Base-by-base conservation (phyloP, 2,329 filamentous ascomycete species). In the Alternaria conjuncta region DNA sequence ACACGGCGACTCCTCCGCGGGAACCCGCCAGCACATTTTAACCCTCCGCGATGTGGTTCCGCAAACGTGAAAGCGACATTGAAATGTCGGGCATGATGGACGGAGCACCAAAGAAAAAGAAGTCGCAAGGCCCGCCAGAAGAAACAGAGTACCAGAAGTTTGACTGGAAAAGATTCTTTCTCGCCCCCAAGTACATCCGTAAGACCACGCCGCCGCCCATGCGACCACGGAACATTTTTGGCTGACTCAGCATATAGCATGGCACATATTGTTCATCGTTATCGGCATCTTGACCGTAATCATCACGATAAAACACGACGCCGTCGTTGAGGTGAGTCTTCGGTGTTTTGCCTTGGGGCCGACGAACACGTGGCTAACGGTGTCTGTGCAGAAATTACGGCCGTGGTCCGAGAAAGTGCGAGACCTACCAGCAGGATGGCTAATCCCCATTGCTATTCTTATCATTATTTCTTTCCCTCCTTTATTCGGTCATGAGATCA, bases 181-280 rank as follows among this genome's bases (percentile, higher is more conserved):
- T 78, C 3, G 69, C 74, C 11, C 75, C 74, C 23, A 79, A 78
- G 57, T 78, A 79, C 66, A 75, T 79, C 68, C 76, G 77, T 78
- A 72, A 45, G 76, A 53, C 28, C 10, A 9, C 41, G 43, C 43
- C 18, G 32, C 41, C 23, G 41, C n/a, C 28, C 7, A 26, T 21
- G 25, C 18, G 9, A 26, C 5, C 45, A 11, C n/a, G 13, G 26
- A 44, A 7, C 20, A 20, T 41, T 28, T 12, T 23, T 36, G 15
- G 36, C 68, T 71, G 56, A 73, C 57, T 49, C 43, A 41, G 41
- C 41, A 36, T 21, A 10, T 58, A 79, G 77, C 76, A 66, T 76
- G 71, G 71, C 75, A 78, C 55, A 71, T 79, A 10, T 63, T 79
- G 30, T 67, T 71, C 11, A 75, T 79, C 25, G 55, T 51, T 2